These are phyloP conservation scores for Dioscorea alata DNA, from an alignment of 106 monocot genomes.

Conservation along the genomic window DNA sequence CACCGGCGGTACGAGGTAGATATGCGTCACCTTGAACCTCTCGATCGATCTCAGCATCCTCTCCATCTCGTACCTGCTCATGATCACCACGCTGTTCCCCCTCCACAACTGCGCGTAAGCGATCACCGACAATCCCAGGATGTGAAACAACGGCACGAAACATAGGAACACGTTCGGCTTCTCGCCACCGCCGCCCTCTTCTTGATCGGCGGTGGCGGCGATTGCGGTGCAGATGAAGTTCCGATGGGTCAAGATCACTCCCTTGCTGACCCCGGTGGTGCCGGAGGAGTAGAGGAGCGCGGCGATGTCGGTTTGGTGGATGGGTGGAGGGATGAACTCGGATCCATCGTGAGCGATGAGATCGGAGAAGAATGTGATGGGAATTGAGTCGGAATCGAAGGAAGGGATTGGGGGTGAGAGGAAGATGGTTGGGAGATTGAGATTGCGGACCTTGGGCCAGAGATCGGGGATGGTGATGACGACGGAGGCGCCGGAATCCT, in stretches of 20 bases:
- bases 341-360: constrained; percentile 19
- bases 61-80: constrained; percentile 68
- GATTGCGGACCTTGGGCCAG: constrained; percentile 28
- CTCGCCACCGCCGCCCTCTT: constrained; percentile 26
- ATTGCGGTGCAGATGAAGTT: constrained; percentile 62
- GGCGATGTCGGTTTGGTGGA: constrained; percentile 43
- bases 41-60: constrained; percentile 36
- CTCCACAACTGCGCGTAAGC: constrained; percentile 52
- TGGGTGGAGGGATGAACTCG: constrained; percentile 15
- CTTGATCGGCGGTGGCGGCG: constrained; percentile 49
- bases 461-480: constrained; percentile 49
- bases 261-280: constrained; percentile 77
- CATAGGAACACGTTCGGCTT: constrained; percentile 44
- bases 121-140: constrained; percentile 54
- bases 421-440: constrained; percentile 44
- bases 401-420: not conserved
- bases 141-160: constrained; percentile 84
- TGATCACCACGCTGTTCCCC: constrained; percentile 55
- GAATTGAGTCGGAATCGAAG: not conserved
- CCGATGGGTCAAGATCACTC: constrained; percentile 64
- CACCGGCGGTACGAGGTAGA: constrained; percentile 66
- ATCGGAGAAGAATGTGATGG: too few species aligned
- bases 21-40: constrained; percentile 38
- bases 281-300: constrained; percentile 88
- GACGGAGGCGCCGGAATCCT: constrained; percentile 37